phyloP scores from a whole-genome alignment of 352 stramenopile species.

The Paralagenidium karlingii region DNA sequence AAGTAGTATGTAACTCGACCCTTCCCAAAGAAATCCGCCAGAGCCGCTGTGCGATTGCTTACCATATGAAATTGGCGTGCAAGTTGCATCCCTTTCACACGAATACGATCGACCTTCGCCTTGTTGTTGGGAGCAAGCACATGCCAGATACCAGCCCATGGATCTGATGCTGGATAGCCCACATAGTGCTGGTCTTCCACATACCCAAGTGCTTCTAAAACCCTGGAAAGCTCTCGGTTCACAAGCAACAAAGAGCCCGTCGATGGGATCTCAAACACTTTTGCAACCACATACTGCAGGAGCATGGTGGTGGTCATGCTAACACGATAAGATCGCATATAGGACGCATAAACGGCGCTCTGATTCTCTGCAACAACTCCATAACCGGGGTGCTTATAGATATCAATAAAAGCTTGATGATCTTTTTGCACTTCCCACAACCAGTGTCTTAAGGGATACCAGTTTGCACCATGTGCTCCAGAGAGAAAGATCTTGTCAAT shows the following conservation, averaged over 20 bases:
- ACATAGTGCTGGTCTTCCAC: constrained; percentile 50
- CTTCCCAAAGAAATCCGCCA: constrained; percentile 45
- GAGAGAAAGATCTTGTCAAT: constrained; percentile 67
- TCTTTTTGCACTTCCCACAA: constrained; percentile 30
- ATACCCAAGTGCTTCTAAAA: constrained; percentile 40
- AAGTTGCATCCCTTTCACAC: constrained; percentile 32
- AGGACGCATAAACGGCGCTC: constrained; percentile 46
- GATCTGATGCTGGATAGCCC: constrained; percentile 38
- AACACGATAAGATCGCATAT: constrained; percentile 55
- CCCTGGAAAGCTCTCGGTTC: constrained; percentile 37
- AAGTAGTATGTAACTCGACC: constrained; percentile 31
- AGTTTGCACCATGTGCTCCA: constrained; percentile 31
- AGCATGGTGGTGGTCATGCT: constrained; percentile 61
- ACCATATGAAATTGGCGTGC: constrained; percentile 47
- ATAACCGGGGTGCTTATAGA: constrained; percentile 45
- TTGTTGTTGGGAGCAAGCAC: constrained; percentile 29
- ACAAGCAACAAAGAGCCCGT: constrained; percentile 50
- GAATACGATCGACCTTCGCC: constrained; percentile 41
- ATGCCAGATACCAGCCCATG: constrained; percentile 32
- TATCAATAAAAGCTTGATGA: constrained; percentile 35
- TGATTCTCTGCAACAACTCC: constrained; percentile 51
- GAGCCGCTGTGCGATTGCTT: constrained; percentile 32
- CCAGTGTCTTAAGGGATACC: constrained; percentile 62
- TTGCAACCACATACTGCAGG: constrained; percentile 66
- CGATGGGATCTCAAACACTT: constrained; percentile 72